phyloP scores from a whole-genome alignment of 2,329 filamentous ascomycete species.

The Trichoderma aggressivum region DNA sequence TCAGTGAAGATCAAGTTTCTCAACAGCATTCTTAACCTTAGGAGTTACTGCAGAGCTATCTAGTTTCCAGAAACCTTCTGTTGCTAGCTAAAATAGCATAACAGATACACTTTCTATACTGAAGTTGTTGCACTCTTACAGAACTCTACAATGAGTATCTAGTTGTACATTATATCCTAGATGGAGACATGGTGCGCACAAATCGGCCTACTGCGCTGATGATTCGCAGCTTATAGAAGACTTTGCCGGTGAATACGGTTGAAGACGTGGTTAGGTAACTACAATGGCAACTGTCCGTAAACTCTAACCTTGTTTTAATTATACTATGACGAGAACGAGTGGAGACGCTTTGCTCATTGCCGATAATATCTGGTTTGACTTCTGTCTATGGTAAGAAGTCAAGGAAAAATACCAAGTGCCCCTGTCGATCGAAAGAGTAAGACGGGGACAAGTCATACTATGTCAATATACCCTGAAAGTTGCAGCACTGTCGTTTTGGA shows the following conservation, averaged over 20 bases:
- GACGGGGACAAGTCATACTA: not conserved
- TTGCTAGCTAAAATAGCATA: not conserved
- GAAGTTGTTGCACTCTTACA: not conserved
- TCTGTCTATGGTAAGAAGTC: not conserved
- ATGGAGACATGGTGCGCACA: not conserved
- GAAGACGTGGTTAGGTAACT: not conserved
- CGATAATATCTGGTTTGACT: not conserved
- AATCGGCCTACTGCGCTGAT: not conserved
- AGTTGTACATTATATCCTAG: not conserved
- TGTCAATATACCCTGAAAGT: not conserved
- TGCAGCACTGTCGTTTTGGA: not conserved
- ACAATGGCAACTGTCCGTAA: not conserved
- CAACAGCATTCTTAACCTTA: not conserved
- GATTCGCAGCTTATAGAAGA: not conserved
- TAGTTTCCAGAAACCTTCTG: not conserved
- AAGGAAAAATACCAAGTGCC: not conserved
- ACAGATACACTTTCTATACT: not conserved
- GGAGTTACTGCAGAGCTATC: not conserved
- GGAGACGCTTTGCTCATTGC: not conserved
- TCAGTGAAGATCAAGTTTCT: not conserved
- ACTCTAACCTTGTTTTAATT: not conserved
- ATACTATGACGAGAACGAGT: not conserved
- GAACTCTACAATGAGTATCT: not conserved
- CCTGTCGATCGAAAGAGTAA: not conserved
- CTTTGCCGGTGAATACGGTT: not conserved